Evolutionary conservation across 2,329 filamentous ascomycete genomes (phyloP).

Genomic region (Lithohypha guttulata): DNA sequence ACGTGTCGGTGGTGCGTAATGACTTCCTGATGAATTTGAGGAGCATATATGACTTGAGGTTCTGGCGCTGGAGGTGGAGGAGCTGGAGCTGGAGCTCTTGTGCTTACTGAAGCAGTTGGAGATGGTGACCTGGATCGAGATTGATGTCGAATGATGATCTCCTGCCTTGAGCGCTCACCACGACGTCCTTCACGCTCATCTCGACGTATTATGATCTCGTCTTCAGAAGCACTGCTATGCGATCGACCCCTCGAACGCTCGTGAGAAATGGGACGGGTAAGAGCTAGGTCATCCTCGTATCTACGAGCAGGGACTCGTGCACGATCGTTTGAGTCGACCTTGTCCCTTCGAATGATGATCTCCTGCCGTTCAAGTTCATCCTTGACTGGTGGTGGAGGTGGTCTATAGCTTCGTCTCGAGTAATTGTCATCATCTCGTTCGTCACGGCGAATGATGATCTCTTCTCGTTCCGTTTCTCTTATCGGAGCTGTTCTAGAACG

Average conservation of each 20-base stretch:
- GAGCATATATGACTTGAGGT: conserved; percentile 58
- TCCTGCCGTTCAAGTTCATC: conserved; percentile 23
- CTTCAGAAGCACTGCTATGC: conserved; percentile 20
- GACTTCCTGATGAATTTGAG: conserved; percentile 76
- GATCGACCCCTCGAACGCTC: conserved; percentile 22
- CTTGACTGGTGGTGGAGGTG: conserved; percentile 14
- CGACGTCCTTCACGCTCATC: conserved; percentile 27
- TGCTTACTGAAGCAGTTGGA: conserved; percentile 8
- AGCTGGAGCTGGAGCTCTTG: conserved; percentile 25
- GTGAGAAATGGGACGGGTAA: conserved; percentile 18
- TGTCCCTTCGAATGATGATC: conserved; percentile 28
- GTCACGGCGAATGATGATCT: conserved; percentile 30
- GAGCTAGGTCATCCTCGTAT: conserved; percentile 19
- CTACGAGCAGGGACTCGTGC: conserved; percentile 13
- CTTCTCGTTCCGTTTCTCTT: conserved; percentile 19
- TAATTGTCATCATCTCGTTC: conserved; percentile 24
- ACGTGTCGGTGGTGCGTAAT: conserved; percentile 82
- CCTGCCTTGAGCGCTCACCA: conserved; percentile 17
- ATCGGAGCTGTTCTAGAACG: background rate
- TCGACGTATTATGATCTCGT: conserved; percentile 33
- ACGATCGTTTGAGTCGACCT: conserved; percentile 17
- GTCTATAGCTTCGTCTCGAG: conserved; percentile 12
- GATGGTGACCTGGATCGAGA: conserved; percentile 23
- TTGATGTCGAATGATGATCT: conserved; percentile 32
- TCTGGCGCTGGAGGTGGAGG: conserved; percentile 43